Evolutionary conservation across 176 grass and related monocot genomes (phyloP).

Genomic region (Aegilops umbellulata): DNA sequence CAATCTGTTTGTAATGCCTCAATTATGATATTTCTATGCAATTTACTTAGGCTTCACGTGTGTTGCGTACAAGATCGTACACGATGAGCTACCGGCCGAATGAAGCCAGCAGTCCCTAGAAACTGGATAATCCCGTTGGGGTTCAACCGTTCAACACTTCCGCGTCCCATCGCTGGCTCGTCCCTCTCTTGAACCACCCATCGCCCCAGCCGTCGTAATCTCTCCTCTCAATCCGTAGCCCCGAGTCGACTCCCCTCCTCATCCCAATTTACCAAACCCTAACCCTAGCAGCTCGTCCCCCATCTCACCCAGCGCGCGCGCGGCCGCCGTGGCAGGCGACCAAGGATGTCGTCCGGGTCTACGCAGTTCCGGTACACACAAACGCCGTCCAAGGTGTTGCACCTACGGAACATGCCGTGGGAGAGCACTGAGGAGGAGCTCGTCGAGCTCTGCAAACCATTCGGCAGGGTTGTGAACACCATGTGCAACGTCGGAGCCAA

Average conservation of each 20-base stretch:
- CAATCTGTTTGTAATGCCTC: no score
- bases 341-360: conserved; percentile 69
- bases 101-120: no score
- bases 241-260: neutral
- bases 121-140: no score
- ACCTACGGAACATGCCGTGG: conserved; percentile 97
- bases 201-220: no score
- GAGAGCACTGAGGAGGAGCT: conserved; percentile 97
- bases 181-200: no score
- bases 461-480: conserved; percentile 90
- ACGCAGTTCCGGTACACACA: conserved; percentile 91
- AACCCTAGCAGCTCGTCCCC: conserved; percentile 28
- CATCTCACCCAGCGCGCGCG: neutral
- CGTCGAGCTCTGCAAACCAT: conserved; percentile 82
- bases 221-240: no score
- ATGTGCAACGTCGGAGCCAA: conserved; percentile 98
- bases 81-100: no score
- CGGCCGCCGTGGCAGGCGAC: conserved; percentile 9
- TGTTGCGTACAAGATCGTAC: no score
- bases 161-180: no score
- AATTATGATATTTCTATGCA: no score
- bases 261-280: conserved; percentile 20
- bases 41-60: no score
- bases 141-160: no score
- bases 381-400: conserved; percentile 96